Evolutionary conservation across 164 flowering plant species (phyloP).

Genomic region (Chloranthus sessilifolius): DNA sequence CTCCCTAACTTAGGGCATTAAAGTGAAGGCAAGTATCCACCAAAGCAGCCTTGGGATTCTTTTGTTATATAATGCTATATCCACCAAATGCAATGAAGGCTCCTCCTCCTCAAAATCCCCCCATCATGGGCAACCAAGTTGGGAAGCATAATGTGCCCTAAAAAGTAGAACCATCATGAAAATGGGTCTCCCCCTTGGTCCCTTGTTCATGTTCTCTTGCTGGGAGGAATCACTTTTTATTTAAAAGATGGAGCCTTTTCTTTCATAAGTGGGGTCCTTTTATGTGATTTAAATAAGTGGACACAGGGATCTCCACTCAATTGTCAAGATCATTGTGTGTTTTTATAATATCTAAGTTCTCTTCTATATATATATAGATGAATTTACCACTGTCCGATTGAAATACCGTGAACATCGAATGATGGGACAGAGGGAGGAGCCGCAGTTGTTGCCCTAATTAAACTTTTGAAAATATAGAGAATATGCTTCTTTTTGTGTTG

Average conservation of each 20-base stretch:
- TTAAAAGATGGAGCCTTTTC: conserved; percentile 25
- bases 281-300: no score
- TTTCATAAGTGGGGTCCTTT: conserved; percentile 22
- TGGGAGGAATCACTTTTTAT: conserved; percentile 33
- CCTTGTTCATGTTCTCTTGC: conserved; percentile 32
- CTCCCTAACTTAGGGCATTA: conserved; percentile 20
- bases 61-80: conserved; percentile 14
- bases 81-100: conserved; percentile 14
- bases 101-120: conserved; percentile 8
- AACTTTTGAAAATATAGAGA: no score
- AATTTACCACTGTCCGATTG: no score
- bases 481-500: no score
- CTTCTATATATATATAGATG: no score
- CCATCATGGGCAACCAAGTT: conserved; percentile 21
- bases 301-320: conserved; percentile 24
- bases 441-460: no score
- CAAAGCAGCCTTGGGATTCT: conserved; percentile 18
- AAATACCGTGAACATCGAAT: no score
- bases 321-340: conserved; percentile 11
- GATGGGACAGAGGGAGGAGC: no score
- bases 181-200: conserved; percentile 34
- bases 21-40: conserved; percentile 21
- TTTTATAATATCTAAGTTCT: no score
- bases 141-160: conserved; percentile 28
- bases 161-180: conserved; percentile 26